These are phyloP conservation scores for Camptophora hylomeconis DNA, from an alignment of 2,329 filamentous ascomycete species.

Conservation along the genomic window DNA sequence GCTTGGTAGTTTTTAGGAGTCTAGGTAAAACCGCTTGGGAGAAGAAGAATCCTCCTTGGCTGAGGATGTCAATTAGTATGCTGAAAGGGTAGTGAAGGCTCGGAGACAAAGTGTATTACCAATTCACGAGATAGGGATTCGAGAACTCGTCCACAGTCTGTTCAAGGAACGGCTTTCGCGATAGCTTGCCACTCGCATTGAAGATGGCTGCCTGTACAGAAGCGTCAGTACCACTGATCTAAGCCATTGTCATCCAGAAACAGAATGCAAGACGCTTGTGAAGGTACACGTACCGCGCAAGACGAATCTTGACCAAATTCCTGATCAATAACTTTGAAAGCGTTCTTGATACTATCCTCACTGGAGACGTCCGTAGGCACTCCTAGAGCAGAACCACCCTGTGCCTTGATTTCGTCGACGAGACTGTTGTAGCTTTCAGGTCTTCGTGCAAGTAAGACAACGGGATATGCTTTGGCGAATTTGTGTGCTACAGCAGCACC, in stretches of 20 bases:
- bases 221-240: too few relatives aligned
- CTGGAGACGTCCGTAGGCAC: slow-evolving; percentile 54
- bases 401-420: slow-evolving; percentile 53
- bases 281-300: slow-evolving; percentile 3
- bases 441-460: slow-evolving; percentile 60
- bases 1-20: slow-evolving; percentile 28
- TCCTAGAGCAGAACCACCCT: slow-evolving; percentile 58
- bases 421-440: slow-evolving; percentile 53
- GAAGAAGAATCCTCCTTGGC: slow-evolving; percentile 38
- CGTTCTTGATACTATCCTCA: slow-evolving; percentile 30
- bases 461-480: slow-evolving; percentile 54
- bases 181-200: slow-evolving; percentile 34
- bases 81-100: background rate
- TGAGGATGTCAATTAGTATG: too few relatives aligned
- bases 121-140: slow-evolving; percentile 10
- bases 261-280: background rate
- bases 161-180: slow-evolving; percentile 20
- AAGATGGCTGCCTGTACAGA: slow-evolving; percentile 33
- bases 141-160: slow-evolving; percentile 15
- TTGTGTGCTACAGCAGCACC: slow-evolving; percentile 33
- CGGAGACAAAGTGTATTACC: slow-evolving; percentile 1
- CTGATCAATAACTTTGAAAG: slow-evolving; percentile 31
- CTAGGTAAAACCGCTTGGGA: slow-evolving; percentile 35
- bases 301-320: slow-evolving; percentile 26
- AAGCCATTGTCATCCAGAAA: slow-evolving; percentile 11